Conservation (phyloP, 2,329 filamentous ascomycete genomes). For the Xylariaceae sp. region DNA sequence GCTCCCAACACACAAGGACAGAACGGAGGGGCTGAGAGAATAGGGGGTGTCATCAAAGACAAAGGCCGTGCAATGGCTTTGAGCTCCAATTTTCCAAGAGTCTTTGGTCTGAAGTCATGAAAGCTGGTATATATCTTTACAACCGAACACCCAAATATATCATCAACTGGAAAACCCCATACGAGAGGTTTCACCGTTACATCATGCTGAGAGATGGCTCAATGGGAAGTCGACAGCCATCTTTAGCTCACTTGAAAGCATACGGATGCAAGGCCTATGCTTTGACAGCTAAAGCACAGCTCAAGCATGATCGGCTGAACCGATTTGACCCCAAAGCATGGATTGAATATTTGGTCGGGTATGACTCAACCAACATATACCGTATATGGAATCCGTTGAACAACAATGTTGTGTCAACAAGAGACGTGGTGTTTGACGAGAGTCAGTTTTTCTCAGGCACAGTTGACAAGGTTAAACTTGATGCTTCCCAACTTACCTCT, state of each 20-base stretch:
- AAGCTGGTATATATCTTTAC: background rate
- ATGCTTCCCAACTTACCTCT: background rate
- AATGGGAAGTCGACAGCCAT: background rate
- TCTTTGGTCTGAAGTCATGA: background rate
- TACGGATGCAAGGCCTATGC: background rate
- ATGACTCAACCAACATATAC: slow-evolving; percentile 1
- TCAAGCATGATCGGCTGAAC: no score
- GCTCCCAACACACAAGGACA: background rate
- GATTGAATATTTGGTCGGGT: background rate
- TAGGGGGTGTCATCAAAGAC: background rate
- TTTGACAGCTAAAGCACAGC: background rate
- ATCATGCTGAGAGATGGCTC: background rate
- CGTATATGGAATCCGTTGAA: background rate
- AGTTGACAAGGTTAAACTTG: background rate
- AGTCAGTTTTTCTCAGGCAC: background rate
- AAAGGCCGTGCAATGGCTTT: background rate
- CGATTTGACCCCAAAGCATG: background rate
- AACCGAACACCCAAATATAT: background rate
- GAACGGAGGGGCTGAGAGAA: background rate
- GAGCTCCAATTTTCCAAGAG: background rate
- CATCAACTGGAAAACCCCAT: background rate
- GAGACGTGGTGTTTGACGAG: background rate
- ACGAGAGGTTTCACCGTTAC: background rate
- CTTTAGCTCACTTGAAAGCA: background rate
- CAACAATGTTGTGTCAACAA: background rate